Evolutionary conservation across 2,329 filamentous ascomycete species (phyloP), one percentile per base, ranked within the genome.

Genomic region (Fusarium equiseti): DNA sequence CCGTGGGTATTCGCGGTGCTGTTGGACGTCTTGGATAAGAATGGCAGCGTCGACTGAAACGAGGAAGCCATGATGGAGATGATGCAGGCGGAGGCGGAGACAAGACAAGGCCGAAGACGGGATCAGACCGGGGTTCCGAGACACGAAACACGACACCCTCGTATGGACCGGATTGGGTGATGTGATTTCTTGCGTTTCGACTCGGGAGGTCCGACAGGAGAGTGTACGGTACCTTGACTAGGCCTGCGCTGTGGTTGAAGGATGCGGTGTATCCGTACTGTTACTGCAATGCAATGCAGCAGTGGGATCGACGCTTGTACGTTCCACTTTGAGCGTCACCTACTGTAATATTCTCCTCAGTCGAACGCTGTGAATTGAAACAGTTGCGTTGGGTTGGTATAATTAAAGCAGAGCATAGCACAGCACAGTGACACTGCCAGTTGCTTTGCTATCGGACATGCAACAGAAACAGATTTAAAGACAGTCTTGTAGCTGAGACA

Each of bases 31-130:
- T 83, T 81, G 65, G 81, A 78, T 66, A 83, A 77, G 71, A 82
- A 82, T 57, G 85, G 82, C 69, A 82, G 76, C 51, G 80, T 79
- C 54, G 82, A 80, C 73, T 72, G 75, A 63, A 72, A 73, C 57
- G 74, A 72, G 65, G 75, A 74, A 61, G 75, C 65, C 68, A 73
- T 75, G 68, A 63, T 63, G 61, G 67, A 59, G 51, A 50, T 50
- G 48, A 38, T 38, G 42, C 27, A 60, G 26, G 24, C 27, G 43
- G 43, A 49, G 46, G 51, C 40, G 56, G 38, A 54, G 46, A 62
- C 59, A 11, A 63, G 46, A 52, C 38, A 58, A 49, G 57, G 45
- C 63, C 53, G 56, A 54, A 60, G 61, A 38, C 67, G 63, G 68
- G 42, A 59, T 32, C 63, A 66, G 49, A 50, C 55, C 59, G 54